phyloP scores from a whole-genome alignment of 352 stramenopile species.

The Pythium sp. region DNA sequence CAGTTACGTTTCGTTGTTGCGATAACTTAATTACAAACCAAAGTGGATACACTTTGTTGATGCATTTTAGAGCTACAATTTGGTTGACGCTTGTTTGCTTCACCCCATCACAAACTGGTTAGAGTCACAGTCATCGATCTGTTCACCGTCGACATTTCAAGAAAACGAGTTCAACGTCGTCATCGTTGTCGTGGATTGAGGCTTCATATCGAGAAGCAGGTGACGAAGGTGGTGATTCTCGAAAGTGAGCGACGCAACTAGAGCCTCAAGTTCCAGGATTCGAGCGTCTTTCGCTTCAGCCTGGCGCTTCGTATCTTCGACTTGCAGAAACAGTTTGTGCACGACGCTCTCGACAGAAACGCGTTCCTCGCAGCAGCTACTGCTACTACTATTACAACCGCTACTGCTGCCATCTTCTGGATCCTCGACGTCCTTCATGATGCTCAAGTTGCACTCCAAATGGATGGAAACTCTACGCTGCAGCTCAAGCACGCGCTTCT shows the following conservation, averaged over 20 bases:
- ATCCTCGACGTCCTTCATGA: background rate
- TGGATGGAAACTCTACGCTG: background rate
- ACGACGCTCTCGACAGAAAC: constrained; percentile 35
- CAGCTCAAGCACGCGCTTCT: constrained; percentile 8
- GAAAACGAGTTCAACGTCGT: background rate
- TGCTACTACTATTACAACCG: constrained; percentile 4
- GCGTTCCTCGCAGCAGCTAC: constrained; percentile 21
- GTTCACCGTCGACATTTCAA: background rate
- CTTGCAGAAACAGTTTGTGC: constrained; percentile 25
- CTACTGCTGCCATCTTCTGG: constrained; percentile 3
- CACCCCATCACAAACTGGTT: constrained; percentile 6
- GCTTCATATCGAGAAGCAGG: background rate
- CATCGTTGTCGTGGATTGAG: background rate
- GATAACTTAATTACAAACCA: background rate
- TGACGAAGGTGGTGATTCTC: constrained; percentile 17
- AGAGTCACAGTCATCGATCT: background rate
- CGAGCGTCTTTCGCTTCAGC: constrained; percentile 14
- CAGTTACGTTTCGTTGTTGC: background rate
- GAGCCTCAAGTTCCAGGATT: constrained; percentile 26
- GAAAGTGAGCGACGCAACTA: constrained; percentile 15
- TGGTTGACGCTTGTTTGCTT: background rate
- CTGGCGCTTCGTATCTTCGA: constrained; percentile 16
- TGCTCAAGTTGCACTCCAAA: too few species aligned
- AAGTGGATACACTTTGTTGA: background rate
- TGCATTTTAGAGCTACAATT: background rate